Percentiles rank a stretch among this genome's conserved stretches.
These are phyloP conservation scores for Musa acuminata DNA, from an alignment of 176 grass and related monocot genomes.

Conservation along the genomic window DNA sequence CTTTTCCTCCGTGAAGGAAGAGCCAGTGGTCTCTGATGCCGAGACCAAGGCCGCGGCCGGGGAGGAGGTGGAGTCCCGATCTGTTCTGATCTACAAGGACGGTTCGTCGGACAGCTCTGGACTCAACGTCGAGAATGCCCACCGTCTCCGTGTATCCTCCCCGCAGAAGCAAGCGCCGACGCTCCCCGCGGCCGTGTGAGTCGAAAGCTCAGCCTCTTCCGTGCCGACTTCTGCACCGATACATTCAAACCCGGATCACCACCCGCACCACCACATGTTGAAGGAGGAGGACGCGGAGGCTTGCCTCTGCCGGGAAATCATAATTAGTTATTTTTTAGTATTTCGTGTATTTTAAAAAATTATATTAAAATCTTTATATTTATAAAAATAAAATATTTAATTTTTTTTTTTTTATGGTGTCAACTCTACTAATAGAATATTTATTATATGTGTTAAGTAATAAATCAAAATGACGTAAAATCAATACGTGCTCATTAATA, in stretches of 20 bases:
- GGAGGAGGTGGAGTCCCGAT: not conserved
- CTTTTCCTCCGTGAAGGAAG: not conserved
- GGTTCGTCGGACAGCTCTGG: constrained; percentile 46
- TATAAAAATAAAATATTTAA: too few species aligned
- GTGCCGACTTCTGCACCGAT: not conserved
- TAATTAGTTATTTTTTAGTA: too few species aligned
- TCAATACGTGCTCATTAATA: too few species aligned
- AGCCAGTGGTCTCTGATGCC: constrained; percentile 28
- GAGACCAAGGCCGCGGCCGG: constrained; percentile 3
- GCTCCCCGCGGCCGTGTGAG: not conserved
- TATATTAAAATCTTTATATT: too few species aligned
- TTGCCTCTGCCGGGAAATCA: too few species aligned
- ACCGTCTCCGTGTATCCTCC: not conserved
- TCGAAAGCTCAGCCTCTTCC: not conserved
- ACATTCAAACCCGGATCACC: not conserved
- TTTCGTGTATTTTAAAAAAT: too few species aligned
- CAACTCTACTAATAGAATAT: too few species aligned
- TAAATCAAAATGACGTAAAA: too few species aligned
- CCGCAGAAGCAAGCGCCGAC: not conserved
- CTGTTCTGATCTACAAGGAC: constrained; percentile 2
- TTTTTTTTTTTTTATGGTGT: too few species aligned
- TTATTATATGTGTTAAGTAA: too few species aligned
- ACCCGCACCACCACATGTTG: constrained; percentile 9
- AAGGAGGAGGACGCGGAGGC: constrained; percentile 35
- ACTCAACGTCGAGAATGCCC: not conserved